phyloP scores from a whole-genome alignment of 2,329 filamentous ascomycete species.

The Metarhizium brunneum region DNA sequence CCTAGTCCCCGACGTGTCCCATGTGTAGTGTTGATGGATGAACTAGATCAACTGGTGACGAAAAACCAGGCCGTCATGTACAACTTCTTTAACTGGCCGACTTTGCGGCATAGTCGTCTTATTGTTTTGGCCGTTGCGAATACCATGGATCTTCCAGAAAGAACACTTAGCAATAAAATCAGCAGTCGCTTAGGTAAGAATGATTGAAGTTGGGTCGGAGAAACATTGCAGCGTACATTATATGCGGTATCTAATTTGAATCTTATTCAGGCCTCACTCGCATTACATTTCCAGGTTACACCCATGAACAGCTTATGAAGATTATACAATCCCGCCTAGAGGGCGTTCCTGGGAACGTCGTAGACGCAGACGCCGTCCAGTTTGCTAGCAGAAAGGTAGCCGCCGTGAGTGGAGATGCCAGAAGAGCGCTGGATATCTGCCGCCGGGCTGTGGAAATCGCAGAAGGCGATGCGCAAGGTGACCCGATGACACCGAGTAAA shows the following conservation, averaged over 20 bases:
- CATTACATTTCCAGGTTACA: constrained; percentile 96
- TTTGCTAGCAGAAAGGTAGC: constrained; percentile 96
- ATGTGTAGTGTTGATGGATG: constrained; percentile 97
- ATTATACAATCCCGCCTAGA: constrained; percentile 93
- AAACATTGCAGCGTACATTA: background rate
- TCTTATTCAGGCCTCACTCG: constrained; percentile 57
- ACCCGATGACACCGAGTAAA: constrained; percentile 55
- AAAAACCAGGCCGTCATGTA: constrained; percentile 99
- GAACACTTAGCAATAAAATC: constrained; percentile 97
- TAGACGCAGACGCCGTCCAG: constrained; percentile 87
- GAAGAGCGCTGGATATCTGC: constrained; percentile 90
- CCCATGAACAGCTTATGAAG: constrained; percentile 91
- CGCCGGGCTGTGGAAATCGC: constrained; percentile 90
- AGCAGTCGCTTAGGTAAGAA: constrained; percentile 65
- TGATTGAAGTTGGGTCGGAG: background rate
- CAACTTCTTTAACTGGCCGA: constrained; percentile 99
- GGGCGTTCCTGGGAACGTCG: constrained; percentile 79
- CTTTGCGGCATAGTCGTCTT: constrained; percentile 77
- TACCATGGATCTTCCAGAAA: constrained; percentile 95
- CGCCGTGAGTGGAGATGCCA: constrained; percentile 87
- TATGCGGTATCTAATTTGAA: background rate
- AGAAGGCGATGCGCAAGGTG: constrained; percentile 54
- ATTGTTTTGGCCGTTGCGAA: constrained; percentile 97
- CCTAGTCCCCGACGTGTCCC: constrained; percentile 86
- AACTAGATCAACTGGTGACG: constrained; percentile 93